phyloP scores from a whole-genome alignment of 2,329 filamentous ascomycete genomes.

The Xylariaceae sp. region DNA sequence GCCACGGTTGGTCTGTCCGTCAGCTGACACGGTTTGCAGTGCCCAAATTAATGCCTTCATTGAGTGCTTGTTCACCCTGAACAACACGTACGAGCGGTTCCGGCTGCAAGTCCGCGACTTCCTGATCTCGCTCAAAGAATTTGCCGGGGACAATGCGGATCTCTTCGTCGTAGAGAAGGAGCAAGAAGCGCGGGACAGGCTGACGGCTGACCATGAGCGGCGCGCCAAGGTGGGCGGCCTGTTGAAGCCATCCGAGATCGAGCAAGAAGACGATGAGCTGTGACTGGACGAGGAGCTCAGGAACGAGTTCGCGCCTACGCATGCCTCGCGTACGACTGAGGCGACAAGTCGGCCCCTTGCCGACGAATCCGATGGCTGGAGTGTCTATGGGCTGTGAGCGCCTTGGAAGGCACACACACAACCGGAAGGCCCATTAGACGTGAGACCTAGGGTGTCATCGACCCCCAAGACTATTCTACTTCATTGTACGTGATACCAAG shows the following conservation, averaged over 20 bases:
- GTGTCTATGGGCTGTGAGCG: conserved; percentile 31
- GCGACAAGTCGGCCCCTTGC: conserved; percentile 9
- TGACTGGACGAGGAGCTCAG: conserved; percentile 72
- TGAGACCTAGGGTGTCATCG: no score
- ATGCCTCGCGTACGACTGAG: conserved; percentile 21
- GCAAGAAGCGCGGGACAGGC: conserved; percentile 77
- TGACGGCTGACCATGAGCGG: conserved; percentile 82
- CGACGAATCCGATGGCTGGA: conserved; percentile 25
- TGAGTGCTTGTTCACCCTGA: conserved; percentile 78
- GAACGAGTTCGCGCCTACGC: conserved; percentile 46
- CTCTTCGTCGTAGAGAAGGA: conserved; percentile 92
- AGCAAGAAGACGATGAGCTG: conserved; percentile 76
- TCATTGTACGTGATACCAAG: conserved; percentile 18
- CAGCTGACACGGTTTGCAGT: conserved; percentile 41
- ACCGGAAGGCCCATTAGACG: no score
- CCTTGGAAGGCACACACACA: conserved; percentile 5
- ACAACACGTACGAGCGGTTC: conserved; percentile 88
- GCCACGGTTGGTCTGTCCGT: background rate
- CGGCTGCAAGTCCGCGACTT: conserved; percentile 94
- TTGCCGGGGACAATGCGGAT: conserved; percentile 89
- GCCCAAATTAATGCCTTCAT: conserved; percentile 86
- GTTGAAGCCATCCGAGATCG: conserved; percentile 94
- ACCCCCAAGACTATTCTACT: conserved; percentile 13
- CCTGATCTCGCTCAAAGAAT: conserved; percentile 94
- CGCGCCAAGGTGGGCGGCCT: conserved; percentile 92